Conservation (phyloP, 306 rosid genomes). For the Sphenostylis stenocarpa region DNA sequence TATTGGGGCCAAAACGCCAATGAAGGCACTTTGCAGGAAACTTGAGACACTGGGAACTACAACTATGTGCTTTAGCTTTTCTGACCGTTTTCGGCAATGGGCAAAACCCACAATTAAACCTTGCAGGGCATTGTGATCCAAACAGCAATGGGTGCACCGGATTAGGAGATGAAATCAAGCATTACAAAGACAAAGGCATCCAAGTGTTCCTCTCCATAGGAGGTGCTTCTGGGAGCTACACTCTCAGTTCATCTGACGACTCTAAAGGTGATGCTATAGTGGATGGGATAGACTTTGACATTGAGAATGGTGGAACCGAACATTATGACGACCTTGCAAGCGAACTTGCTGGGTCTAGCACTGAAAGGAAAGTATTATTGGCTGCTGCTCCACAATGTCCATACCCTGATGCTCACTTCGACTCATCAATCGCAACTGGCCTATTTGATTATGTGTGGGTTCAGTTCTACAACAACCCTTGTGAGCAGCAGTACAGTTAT, state of each 20-base stretch:
- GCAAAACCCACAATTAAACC: conserved; percentile 43
- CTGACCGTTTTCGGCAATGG: conserved; percentile 50
- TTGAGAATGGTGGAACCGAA: neutral
- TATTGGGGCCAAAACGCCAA: conserved; percentile 62
- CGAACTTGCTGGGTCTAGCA: neutral
- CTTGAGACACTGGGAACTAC: conserved; percentile 67
- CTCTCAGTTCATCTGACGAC: conserved; percentile 49
- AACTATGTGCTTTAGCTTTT: conserved; percentile 68
- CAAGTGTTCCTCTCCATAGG: conserved; percentile 71
- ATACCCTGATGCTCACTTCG: neutral
- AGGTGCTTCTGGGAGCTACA: conserved; percentile 44
- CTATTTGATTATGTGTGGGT: neutral
- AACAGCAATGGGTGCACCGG: conserved; percentile 30
- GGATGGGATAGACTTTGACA: neutral
- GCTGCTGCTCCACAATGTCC: too few relatives aligned
- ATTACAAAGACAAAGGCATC: conserved; percentile 49
- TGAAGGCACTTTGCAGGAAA: conserved; percentile 51
- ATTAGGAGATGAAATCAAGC: conserved; percentile 35
- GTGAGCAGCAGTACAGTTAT: too few relatives aligned
- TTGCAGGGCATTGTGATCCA: conserved; percentile 52
- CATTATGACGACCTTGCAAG: neutral
- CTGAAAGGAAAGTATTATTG: neutral
- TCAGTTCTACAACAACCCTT: neutral
- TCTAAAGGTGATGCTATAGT: conserved; percentile 17
- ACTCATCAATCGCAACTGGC: neutral